Evolutionary conservation across 2,329 filamentous ascomycete species (phyloP).

Genomic region (Aspergillus ochraceus): DNA sequence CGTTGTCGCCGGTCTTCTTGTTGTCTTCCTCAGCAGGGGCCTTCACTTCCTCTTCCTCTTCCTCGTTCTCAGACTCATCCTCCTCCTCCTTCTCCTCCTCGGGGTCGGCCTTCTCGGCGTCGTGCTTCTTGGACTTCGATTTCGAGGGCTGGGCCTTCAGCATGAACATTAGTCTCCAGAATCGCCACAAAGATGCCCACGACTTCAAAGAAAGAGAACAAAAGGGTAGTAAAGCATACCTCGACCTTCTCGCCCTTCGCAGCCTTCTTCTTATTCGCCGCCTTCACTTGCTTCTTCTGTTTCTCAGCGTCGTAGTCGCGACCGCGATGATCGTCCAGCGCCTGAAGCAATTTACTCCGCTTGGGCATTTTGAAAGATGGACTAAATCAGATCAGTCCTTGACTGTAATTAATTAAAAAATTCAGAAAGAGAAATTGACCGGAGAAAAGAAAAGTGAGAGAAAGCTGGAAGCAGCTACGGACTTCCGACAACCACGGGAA

Average conservation of each 20-base stretch:
- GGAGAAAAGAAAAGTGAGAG: conserved; percentile 2
- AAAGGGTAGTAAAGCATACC: conserved; percentile 1
- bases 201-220: neutral
- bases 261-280: conserved; percentile 47
- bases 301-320: conserved; percentile 74
- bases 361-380: conserved; percentile 45
- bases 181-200: neutral
- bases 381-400: conserved; percentile 3
- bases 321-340: conserved; percentile 59
- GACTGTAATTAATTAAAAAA: neutral
- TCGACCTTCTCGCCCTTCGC: conserved; percentile 27
- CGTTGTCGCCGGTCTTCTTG: conserved; percentile 32
- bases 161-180: neutral
- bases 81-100: conserved; percentile 39
- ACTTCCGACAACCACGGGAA: conserved; percentile 26
- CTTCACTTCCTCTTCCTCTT: conserved; percentile 29
- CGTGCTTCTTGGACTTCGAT: conserved; percentile 21
- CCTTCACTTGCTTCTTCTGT: conserved; percentile 65
- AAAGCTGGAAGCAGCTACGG: conserved; percentile 8
- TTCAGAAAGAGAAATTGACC: neutral
- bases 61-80: conserved; percentile 30
- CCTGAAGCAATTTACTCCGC: conserved; percentile 59
- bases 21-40: conserved; percentile 33
- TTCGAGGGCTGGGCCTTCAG: neutral
- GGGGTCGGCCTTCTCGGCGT: conserved; percentile 39